Base-by-base conservation (phyloP, 148 eudicot genomes). In the Spergularia bocconei region DNA sequence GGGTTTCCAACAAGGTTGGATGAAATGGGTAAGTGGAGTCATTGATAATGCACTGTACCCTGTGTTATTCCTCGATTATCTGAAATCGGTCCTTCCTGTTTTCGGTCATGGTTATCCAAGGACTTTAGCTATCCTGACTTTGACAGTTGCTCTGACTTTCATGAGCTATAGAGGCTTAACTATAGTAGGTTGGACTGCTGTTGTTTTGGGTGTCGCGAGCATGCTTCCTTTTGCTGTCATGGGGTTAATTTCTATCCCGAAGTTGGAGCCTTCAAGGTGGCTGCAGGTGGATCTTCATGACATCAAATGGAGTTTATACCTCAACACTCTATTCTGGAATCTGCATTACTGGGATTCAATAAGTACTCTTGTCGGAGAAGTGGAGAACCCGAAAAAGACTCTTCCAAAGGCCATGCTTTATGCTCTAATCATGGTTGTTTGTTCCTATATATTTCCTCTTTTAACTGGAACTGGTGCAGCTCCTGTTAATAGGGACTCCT, bases 11-110 rank as follows among this genome's bases (percentile, higher is more conserved):
- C 85, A 85, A 71, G 87, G 87, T 63, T 85, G 87, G 87, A 73
- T 85, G 87, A 85, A 85, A 67, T 85, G 87, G 87, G 73, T 85
- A 52, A 85, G 87, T 74, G 87, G 92, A 36, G 92, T 88, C 51
- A 86, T 88, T 57, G 92, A 86, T 74, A 88, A 88, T 41, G 92
- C 92, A 3, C 78, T 88, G 33, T 88, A 88, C 75, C 92, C 92
- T 1, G 85, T 86, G 15, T 56, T 88, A 71, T 88, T 88, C 63
- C 87, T 88, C 8, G 90, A 88, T 69, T 88, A 88, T 58, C 73
- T 88, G 7, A 86, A 88, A 59, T 81, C 89, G 2, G 89, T 82
- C 47, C 61, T 88, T 65, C 92, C 92, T 7, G 69, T 83, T 6
- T 77, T 88, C 2, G 84, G 79, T 36, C 80, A 84, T 58, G 88